Evolutionary conservation across 768 basidiomycete genomes (phyloP).

Genomic region (Suillus subaureus): DNA sequence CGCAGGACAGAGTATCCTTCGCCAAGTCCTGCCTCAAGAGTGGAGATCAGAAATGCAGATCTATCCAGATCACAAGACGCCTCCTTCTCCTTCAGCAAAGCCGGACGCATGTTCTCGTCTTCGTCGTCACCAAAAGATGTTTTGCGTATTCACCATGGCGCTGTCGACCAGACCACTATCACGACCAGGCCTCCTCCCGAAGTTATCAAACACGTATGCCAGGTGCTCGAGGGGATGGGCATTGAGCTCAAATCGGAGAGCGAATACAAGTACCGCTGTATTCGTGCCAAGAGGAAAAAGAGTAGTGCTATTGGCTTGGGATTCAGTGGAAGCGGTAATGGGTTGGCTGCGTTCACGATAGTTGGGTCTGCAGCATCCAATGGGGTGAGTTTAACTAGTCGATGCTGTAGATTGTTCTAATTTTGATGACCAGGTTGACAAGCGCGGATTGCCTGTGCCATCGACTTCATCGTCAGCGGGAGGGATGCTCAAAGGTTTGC

Average conservation of each 20-base stretch:
- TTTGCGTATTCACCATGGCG: constrained; percentile 86
- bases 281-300: constrained; percentile 76
- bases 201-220: constrained; percentile 84
- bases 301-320: constrained; percentile 46
- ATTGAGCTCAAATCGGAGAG: constrained; percentile 86
- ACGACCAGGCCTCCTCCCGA: constrained; percentile 83
- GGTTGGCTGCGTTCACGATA: constrained; percentile 76
- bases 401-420: constrained; percentile 14
- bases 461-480: constrained; percentile 70
- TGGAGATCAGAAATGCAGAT: constrained; percentile 22
- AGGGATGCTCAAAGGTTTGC: constrained; percentile 83
- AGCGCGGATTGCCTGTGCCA: constrained; percentile 84
- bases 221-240: constrained; percentile 86
- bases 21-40: constrained; percentile 30
- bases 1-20: constrained; percentile 30
- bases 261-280: constrained; percentile 88
- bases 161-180: constrained; percentile 88
- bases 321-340: constrained; percentile 42
- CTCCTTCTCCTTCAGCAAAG: constrained; percentile 42
- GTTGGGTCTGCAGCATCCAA: constrained; percentile 83
- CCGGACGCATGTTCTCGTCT: constrained; percentile 35
- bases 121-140: constrained; percentile 44
- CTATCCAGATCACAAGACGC: constrained; percentile 29
- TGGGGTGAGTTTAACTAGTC: constrained; percentile 59
- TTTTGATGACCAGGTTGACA: constrained; percentile 66